These are phyloP conservation scores for Amanita inopinata DNA, from an alignment of 768 basidiomycete genomes.

Conservation along the genomic window DNA sequence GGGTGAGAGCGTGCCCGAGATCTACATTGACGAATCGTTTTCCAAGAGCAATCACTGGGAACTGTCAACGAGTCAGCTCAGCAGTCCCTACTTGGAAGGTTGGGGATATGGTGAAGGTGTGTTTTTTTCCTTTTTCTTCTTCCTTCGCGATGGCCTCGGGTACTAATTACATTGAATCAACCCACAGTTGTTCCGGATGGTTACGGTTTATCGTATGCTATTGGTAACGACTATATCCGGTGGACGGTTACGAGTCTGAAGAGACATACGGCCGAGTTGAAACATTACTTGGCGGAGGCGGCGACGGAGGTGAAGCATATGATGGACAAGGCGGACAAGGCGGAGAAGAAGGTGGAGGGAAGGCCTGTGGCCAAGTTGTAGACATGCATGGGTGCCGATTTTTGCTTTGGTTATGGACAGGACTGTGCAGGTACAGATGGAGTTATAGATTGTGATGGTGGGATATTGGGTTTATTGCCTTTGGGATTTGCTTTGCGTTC, in stretches of 20 bases:
- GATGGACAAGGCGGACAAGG: conserved; percentile 56
- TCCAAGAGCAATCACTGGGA: conserved; percentile 80
- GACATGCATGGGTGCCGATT: too few species aligned
- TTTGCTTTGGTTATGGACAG: too few species aligned
- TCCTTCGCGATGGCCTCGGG: conserved; percentile 1
- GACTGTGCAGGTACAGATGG: too few species aligned
- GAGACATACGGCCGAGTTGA: conserved; percentile 40
- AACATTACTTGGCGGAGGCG: conserved; percentile 69
- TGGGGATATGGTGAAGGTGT: conserved; percentile 97
- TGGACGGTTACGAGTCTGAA: conserved; percentile 85
- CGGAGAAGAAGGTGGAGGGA: conserved; percentile 24
- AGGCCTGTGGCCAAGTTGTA: conserved; percentile 12
- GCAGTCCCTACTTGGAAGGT: conserved; percentile 73
- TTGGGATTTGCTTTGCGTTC: too few species aligned
- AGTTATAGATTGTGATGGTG: too few species aligned
- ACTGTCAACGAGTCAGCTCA: conserved; percentile 83
- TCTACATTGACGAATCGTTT: conserved; percentile 71
- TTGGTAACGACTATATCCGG: conserved; percentile 73
- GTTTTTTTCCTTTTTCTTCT: conserved; percentile 14
- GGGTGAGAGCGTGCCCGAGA: conserved; percentile 61
- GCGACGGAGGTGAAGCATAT: conserved; percentile 69
- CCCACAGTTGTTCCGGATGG: conserved; percentile 77
- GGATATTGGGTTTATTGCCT: too few species aligned
- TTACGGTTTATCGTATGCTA: conserved; percentile 85
- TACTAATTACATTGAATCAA: conserved; percentile 4